Percentiles rank a stretch among this genome's conserved stretches.
Conservation (phyloP, 129 eudicot genomes). For the Calendula officinalis region DNA sequence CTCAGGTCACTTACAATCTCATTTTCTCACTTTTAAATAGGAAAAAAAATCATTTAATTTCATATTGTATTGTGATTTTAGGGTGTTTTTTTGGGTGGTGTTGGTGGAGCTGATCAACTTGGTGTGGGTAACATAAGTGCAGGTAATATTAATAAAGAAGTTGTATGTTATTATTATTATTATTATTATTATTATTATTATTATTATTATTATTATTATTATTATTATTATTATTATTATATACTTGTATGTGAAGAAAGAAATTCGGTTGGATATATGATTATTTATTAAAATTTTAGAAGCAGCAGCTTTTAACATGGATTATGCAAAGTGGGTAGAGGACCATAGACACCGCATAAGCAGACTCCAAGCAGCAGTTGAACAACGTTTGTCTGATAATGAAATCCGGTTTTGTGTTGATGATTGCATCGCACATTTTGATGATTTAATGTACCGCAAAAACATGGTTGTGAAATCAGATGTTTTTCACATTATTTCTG, state of each 20-base stretch:
- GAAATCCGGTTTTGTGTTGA: constrained; percentile 25
- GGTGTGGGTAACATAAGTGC: constrained; percentile 48
- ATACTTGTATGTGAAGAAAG: not conserved
- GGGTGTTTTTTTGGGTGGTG: constrained; percentile 60
- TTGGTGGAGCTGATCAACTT: constrained; percentile 62
- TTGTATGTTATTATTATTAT: not conserved
- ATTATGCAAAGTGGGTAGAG: constrained; percentile 23
- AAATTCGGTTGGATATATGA: not conserved
- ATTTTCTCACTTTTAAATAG: not conserved
- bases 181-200: too few relatives aligned
- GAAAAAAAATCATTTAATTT: not conserved
- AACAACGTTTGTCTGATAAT: constrained; percentile 7
- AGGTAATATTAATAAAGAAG: constrained; percentile 32
- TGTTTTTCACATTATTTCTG: constrained; percentile 34
- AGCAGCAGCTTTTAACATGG: constrained; percentile 17
- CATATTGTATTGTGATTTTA: constrained; percentile 18
- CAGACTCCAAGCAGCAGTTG: constrained; percentile 23
- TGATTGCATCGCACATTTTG: constrained; percentile 10
- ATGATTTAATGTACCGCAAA: constrained; percentile 20
- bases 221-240: too few relatives aligned
- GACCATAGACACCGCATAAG: not conserved
- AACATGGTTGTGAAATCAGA: constrained; percentile 20
- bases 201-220: too few relatives aligned
- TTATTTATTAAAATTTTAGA: constrained; percentile 8
- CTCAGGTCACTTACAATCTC: constrained; percentile 37